These are phyloP conservation scores for Trypanosoma avium DNA, from an alignment of 208 protist species.

Conservation along the genomic window DNA sequence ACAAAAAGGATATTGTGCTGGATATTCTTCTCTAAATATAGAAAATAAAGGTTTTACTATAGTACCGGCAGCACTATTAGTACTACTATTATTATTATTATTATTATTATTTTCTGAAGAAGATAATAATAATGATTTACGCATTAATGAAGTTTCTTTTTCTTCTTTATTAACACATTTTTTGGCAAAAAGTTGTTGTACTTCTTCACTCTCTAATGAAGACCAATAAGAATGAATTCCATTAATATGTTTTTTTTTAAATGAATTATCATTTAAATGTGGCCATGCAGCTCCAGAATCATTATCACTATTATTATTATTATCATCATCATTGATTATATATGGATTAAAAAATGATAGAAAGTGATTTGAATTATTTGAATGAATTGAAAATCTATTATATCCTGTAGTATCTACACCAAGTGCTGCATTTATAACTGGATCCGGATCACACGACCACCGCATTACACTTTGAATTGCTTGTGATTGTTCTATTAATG, in stretches of 20 bases:
- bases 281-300: background rate
- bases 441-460: constrained; percentile 73
- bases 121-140: background rate
- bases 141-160: background rate
- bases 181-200: constrained; percentile 25
- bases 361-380: background rate
- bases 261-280: constrained; percentile 4
- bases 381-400: constrained; percentile 1
- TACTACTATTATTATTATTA: background rate
- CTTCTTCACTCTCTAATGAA: constrained; percentile 31
- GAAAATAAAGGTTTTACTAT: constrained; percentile 19
- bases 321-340: background rate
- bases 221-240: constrained; percentile 3
- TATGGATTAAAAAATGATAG: background rate
- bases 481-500: constrained; percentile 48
- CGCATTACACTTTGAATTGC: constrained; percentile 45
- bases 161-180: background rate
- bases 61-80: background rate
- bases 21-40: constrained; percentile 42
- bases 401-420: constrained; percentile 6
- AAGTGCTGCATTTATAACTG: constrained; percentile 59
- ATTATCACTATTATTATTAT: background rate
- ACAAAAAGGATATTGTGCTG: constrained; percentile 30
- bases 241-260: background rate
- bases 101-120: background rate